Conservation (phyloP, 257 asterid species). For the Handroanthus guayacan region DNA sequence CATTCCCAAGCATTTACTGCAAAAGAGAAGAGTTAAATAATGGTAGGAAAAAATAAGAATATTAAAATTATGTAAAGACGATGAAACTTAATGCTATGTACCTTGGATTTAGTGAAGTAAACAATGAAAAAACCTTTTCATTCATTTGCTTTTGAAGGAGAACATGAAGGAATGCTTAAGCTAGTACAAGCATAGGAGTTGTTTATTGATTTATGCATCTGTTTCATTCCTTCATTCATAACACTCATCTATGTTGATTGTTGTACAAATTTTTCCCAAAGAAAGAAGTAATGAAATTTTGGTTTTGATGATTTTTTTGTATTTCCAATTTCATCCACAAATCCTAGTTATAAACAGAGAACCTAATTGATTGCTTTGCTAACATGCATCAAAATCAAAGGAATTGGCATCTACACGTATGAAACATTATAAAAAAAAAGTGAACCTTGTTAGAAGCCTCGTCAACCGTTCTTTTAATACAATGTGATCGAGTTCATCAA, state of each 20-base stretch:
- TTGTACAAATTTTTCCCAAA: background rate
- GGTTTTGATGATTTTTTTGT: conserved; percentile 5
- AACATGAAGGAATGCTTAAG: conserved; percentile 18
- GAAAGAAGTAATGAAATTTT: conserved; percentile 3
- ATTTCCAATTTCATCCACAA: background rate
- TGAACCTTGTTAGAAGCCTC: conserved; percentile 64
- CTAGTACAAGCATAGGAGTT: background rate
- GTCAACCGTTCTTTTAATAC: conserved; percentile 62
- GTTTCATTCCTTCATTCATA: background rate
- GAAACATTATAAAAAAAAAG: conserved; percentile 23
- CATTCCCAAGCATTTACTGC: conserved; percentile 52
- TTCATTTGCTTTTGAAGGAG: conserved; percentile 1
- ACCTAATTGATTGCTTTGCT: background rate
- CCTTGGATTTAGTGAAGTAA: conserved; percentile 4
- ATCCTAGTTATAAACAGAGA: conserved; percentile 9
- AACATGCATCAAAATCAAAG: background rate
- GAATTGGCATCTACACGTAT: conserved; percentile 10
- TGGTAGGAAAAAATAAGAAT: conserved; percentile 14
- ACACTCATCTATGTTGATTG: background rate
- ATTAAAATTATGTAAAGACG: background rate
- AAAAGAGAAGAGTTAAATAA: conserved; percentile 32
- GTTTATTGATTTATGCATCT: conserved; percentile 9
- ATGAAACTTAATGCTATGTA: background rate
- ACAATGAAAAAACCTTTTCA: background rate
- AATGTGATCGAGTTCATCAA: conserved; percentile 70